These are phyloP conservation scores for Parietichytrium sp. DNA, from an alignment of 108 stramenopile species.

Conservation along the genomic window DNA sequence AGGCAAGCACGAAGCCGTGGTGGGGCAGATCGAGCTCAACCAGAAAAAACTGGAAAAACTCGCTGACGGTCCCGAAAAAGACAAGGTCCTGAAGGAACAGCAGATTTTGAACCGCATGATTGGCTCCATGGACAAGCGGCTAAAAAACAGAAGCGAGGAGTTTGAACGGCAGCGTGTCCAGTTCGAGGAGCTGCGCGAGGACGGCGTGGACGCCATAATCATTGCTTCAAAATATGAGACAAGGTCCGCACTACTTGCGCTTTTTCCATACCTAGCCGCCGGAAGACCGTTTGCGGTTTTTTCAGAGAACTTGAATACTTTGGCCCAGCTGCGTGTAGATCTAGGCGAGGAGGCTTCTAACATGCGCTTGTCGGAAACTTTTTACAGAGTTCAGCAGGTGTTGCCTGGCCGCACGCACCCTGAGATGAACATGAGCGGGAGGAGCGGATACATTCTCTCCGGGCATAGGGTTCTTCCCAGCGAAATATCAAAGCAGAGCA, in stretches of 20 bases:
- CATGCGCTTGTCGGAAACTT: conserved; percentile 75
- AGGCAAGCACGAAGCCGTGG: conserved; percentile 69
- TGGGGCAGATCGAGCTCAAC: no score
- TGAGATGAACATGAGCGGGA: conserved; percentile 81
- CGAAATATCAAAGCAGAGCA: no score
- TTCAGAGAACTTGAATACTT: conserved; percentile 78
- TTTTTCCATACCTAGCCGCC: conserved; percentile 73
- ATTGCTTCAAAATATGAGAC: conserved; percentile 73
- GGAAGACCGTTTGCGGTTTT: conserved; percentile 81
- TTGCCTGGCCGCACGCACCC: conserved; percentile 82
- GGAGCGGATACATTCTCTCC: conserved; percentile 78
- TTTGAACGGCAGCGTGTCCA: no score
- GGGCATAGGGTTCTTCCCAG: conserved; percentile 71
- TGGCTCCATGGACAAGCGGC: no score
- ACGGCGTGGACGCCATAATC: conserved; percentile 50
- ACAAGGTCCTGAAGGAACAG: no score
- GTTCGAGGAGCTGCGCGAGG: not conserved
- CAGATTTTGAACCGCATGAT: no score
- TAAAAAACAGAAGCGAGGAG: no score
- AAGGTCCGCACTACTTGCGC: conserved; percentile 59
- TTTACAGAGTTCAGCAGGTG: conserved; percentile 85
- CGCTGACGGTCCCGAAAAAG: conserved; percentile 60
- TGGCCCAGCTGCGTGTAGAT: conserved; percentile 71
- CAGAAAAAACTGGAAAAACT: conserved; percentile 70
- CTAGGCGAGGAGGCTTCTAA: conserved; percentile 62